phyloP scores from a whole-genome alignment of 495 filamentous ascomycete species.

The Penicillium cataractarum region DNA sequence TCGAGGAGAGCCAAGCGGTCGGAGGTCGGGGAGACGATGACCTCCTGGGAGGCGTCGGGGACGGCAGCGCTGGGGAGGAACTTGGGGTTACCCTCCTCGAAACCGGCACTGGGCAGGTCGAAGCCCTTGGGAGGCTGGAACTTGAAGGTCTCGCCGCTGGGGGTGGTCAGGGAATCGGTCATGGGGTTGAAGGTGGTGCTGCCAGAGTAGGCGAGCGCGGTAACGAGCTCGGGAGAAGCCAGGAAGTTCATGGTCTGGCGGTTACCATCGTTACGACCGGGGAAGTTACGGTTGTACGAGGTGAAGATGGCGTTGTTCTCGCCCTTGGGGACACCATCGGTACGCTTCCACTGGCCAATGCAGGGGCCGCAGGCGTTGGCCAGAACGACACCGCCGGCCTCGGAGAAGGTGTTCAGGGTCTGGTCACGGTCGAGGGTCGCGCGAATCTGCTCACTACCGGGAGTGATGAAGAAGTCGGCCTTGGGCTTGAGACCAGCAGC shows the following conservation, averaged over 20 bases:
- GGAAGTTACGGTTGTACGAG: slow-evolving; percentile 98
- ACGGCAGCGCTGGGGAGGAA: slow-evolving; percentile 72
- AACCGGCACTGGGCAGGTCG: slow-evolving; percentile 76
- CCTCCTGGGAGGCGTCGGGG: slow-evolving; percentile 58
- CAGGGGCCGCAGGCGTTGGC: slow-evolving; percentile 97
- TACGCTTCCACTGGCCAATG: slow-evolving; percentile 95
- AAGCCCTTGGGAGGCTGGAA: slow-evolving; percentile 81
- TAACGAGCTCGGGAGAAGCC: slow-evolving; percentile 93
- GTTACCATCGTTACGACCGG: slow-evolving; percentile 95
- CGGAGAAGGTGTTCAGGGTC: slow-evolving; percentile 82
- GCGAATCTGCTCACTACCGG: slow-evolving; percentile 94
- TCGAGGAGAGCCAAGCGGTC: slow-evolving; percentile 88
- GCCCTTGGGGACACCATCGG: slow-evolving; percentile 78
- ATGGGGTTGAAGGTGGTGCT: slow-evolving; percentile 95
- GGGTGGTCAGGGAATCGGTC: slow-evolving; percentile 80
- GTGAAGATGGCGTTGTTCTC: slow-evolving; percentile 94
- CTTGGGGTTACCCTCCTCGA: slow-evolving; percentile 74
- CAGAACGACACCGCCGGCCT: slow-evolving; percentile 84
- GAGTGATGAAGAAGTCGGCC: slow-evolving; percentile 92
- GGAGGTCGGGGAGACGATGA: slow-evolving; percentile 82
- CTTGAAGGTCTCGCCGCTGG: slow-evolving; percentile 80
- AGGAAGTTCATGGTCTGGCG: slow-evolving; percentile 97
- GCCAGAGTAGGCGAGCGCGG: slow-evolving; percentile 91
- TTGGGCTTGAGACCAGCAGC: slow-evolving; percentile 86
- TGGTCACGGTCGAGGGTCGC: slow-evolving; percentile 87